phyloP scores from a whole-genome alignment of 2,329 filamentous ascomycete genomes.

The Exophiala spinifera region DNA sequence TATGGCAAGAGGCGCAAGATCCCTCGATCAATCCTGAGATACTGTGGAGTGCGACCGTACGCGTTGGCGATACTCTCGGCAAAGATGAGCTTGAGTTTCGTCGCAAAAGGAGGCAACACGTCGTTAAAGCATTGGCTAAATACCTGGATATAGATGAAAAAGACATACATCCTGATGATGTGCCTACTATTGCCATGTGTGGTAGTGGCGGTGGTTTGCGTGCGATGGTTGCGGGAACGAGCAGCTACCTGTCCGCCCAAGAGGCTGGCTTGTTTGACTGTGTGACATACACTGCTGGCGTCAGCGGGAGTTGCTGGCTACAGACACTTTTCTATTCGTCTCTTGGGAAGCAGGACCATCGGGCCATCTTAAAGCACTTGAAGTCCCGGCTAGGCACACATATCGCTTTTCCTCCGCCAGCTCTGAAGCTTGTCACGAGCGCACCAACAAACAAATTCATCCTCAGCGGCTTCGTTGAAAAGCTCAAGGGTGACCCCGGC shows the following conservation, averaged over 20 bases:
- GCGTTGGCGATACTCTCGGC: conserved; percentile 78
- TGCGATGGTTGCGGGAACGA: conserved; percentile 84
- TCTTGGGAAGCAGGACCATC: conserved; percentile 65
- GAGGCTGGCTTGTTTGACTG: conserved; percentile 92
- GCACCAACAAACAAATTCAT: conserved; percentile 92
- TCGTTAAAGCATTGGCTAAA: conserved; percentile 69
- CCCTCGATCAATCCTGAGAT: conserved; percentile 84
- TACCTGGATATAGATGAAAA: conserved; percentile 76
- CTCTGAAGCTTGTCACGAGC: conserved; percentile 75
- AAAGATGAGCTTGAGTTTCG: conserved; percentile 77
- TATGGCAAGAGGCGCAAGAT: conserved; percentile 89
- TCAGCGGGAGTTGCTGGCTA: conserved; percentile 95
- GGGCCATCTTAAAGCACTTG: conserved; percentile 73
- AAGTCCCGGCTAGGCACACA: conserved; percentile 82
- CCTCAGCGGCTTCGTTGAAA: conserved; percentile 84
- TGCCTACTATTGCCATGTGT: conserved; percentile 89
- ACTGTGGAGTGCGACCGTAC: conserved; percentile 72
- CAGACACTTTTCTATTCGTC: conserved; percentile 84
- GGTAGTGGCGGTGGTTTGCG: conserved; percentile 88
- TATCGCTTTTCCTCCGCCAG: conserved; percentile 86
- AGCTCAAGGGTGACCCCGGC: conserved; percentile 75
- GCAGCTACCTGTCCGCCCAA: conserved; percentile 78
- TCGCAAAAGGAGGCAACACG: conserved; percentile 63
- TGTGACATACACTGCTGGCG: conserved; percentile 88
- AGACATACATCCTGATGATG: conserved; percentile 87